Base-by-base conservation (phyloP, 805 yeast species). In the Allodekkera sacchari region DNA sequence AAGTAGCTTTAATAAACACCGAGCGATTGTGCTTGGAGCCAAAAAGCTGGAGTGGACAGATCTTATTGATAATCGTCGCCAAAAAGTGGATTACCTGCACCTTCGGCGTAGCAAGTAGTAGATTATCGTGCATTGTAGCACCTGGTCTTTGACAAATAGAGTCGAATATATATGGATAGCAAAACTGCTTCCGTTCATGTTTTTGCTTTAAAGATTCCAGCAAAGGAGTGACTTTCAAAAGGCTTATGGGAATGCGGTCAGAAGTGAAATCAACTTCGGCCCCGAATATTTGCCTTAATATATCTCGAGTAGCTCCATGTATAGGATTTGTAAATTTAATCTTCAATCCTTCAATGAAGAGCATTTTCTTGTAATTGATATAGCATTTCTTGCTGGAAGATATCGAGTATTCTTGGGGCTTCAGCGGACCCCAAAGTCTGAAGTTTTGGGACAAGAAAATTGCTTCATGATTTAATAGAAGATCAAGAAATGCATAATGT, bases 21-120 rank as follows among this genome's bases (percentile, higher is more conserved):
- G 63, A 35, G 45, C 69, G 68, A 45, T 83, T 83, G 10, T 45
- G 38, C 3, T 39, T 43, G 3, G 70, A 50, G 0, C 94, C 94
- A 55, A 74, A 70, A 1, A 66, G 35, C 6, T 60, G 64, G 1
- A 42, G 15, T 0, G 87, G 83, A 15, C 80, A 55, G 0, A 78
- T 40, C 31, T 61, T 64, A 9, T 66, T 68, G 4, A 73, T 33
- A 1, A 76, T 32, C 0, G 59, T 45, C 2, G 66, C 39, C 2
- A 70, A 44, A 41, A 74, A 72, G 26, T 48, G 54, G 0, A 66
- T 41, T 0, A 80, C 74, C 0, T 38, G 25, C 8, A 40, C 37
- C 7, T 53, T 44, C 1, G 55, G 41, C 1, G 66, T 52, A 2
- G 61, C 52, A 15, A 52, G 32, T 0, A 54, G 57, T 6, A 64